A percentile compares a stretch with the other conserved stretches of the same genome.
Conservation (phyloP, 192 early-diverging fungal genomes). For the Coemansia sp. region DNA sequence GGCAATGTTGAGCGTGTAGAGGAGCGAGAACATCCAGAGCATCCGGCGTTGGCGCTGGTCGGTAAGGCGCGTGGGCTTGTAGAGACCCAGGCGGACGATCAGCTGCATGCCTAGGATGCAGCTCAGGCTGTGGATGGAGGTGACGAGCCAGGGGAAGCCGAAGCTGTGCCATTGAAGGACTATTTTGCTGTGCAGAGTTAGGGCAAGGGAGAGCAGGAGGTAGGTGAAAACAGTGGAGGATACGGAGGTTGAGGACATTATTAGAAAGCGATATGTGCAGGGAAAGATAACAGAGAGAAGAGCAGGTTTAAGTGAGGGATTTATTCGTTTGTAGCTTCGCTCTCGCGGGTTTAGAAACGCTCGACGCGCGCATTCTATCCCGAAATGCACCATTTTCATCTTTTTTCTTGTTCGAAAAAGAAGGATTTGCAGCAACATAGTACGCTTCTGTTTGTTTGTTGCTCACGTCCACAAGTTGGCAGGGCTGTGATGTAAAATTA, state of each 20-base stretch:
- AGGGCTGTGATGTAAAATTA: no score
- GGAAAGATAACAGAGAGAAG: no score
- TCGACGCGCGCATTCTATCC: no score
- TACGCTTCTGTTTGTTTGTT: no score
- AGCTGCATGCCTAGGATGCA: constrained; percentile 65
- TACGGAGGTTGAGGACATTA: neutral
- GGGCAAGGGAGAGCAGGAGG: constrained; percentile 68
- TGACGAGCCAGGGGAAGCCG: constrained; percentile 83
- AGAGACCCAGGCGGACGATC: constrained; percentile 50
- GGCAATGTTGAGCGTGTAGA: constrained; percentile 90
- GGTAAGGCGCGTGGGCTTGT: constrained; percentile 56
- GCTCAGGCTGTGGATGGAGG: constrained; percentile 75
- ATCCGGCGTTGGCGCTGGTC: constrained; percentile 56
- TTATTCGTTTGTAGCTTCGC: no score
- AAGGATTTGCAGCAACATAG: no score
- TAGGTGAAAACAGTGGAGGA: constrained; percentile 38
- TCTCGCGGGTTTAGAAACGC: no score
- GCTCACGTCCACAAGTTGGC: no score
- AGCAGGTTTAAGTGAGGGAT: no score
- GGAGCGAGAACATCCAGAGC: constrained; percentile 75
- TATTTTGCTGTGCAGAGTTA: constrained; percentile 85
- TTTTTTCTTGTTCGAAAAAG: no score
- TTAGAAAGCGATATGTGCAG: no score
- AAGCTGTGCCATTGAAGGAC: constrained; percentile 73
- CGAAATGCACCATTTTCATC: no score